A percentile compares a stretch with the other conserved stretches of the same genome.
These are phyloP conservation scores for Dictyostelium brefeldianum DNA, from an alignment of 78 protist genomes.

Conservation along the genomic window DNA sequence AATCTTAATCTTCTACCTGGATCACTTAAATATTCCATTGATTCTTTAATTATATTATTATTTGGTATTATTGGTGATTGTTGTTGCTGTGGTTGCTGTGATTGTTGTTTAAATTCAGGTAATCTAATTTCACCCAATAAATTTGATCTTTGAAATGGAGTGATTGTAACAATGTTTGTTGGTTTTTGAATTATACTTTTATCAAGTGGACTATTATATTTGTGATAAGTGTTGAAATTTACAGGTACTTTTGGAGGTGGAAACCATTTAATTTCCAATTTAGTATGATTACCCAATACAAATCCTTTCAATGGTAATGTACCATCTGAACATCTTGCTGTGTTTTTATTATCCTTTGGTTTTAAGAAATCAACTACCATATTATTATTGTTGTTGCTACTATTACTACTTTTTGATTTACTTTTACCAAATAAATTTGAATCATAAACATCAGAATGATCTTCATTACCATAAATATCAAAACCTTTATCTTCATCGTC, in stretches of 20 bases:
- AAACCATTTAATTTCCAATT: slow-evolving; percentile 42
- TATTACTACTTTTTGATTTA: background rate
- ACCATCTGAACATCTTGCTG: slow-evolving; percentile 51
- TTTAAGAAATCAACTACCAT: slow-evolving; percentile 29
- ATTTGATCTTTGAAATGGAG: slow-evolving; percentile 31
- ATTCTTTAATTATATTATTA: slow-evolving; percentile 13
- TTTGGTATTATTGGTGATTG: background rate
- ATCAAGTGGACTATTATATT: slow-evolving; percentile 4
- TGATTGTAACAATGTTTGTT: slow-evolving; percentile 24
- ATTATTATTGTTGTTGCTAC: background rate
- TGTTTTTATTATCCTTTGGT: slow-evolving; percentile 28
- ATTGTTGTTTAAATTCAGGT: background rate
- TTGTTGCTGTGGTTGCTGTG: slow-evolving; percentile 18
- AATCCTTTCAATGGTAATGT: slow-evolving; percentile 44
- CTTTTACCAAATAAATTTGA: background rate
- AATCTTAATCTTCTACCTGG: slow-evolving; percentile 25
- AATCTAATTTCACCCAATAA: slow-evolving; percentile 24
- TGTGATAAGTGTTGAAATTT: slow-evolving; percentile 1
- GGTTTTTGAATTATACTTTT: slow-evolving; percentile 7
- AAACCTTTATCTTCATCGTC: slow-evolving; percentile 38
- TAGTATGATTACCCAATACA: slow-evolving; percentile 16
- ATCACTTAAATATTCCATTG: slow-evolving; percentile 31
- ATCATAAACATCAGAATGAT: background rate
- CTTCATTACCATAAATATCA: slow-evolving; percentile 27
- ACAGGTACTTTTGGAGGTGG: slow-evolving; percentile 52